Percentiles rank a stretch among this genome's conserved stretches.
Evolutionary conservation across 768 basidiomycete genomes (phyloP).

Genomic region (Tricholoma furcatifolium): DNA sequence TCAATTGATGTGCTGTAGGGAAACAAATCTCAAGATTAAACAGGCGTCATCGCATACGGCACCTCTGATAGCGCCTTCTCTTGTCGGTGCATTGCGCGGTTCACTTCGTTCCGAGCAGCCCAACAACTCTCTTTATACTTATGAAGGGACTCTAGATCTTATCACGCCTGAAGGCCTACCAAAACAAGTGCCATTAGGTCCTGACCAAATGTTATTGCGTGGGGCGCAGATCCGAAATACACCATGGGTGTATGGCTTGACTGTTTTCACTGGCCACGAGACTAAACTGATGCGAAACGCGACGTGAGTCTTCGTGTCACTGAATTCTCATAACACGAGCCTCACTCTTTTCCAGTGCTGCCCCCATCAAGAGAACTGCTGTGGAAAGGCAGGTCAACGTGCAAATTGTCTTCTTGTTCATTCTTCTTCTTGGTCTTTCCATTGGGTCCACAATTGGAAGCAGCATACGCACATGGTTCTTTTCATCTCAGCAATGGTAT

Average conservation of each 20-base stretch:
- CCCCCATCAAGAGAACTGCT: slow-evolving; percentile 95
- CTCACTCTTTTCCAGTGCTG: slow-evolving; percentile 54
- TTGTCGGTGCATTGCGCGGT: slow-evolving; percentile 73
- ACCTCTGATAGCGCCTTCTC: slow-evolving; percentile 70
- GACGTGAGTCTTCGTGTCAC: slow-evolving; percentile 60
- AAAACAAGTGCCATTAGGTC: slow-evolving; percentile 86
- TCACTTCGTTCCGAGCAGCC: slow-evolving; percentile 93
- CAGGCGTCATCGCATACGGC: slow-evolving; percentile 87
- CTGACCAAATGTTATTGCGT: slow-evolving; percentile 90
- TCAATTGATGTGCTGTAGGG: slow-evolving; percentile 43
- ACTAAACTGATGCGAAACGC: slow-evolving; percentile 99
- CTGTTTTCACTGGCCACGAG: slow-evolving; percentile 96
- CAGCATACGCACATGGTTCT: slow-evolving; percentile 90
- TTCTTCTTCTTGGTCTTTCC: slow-evolving; percentile 82
- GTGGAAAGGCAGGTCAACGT: slow-evolving; percentile 95
- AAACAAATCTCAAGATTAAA: slow-evolving; percentile 99
- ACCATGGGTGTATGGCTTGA: slow-evolving; percentile 92
- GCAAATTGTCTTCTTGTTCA: slow-evolving; percentile 94
- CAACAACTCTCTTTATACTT: slow-evolving; percentile 97
- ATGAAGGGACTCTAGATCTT: slow-evolving; percentile 78
- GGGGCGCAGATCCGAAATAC: slow-evolving; percentile 97
- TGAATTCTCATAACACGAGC: background rate
- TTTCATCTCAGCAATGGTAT: slow-evolving; percentile 88
- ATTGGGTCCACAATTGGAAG: slow-evolving; percentile 91
- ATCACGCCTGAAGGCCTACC: slow-evolving; percentile 55